Base-by-base conservation (phyloP, 202 grass and related monocot species). In the Saccharum hybrid region DNA sequence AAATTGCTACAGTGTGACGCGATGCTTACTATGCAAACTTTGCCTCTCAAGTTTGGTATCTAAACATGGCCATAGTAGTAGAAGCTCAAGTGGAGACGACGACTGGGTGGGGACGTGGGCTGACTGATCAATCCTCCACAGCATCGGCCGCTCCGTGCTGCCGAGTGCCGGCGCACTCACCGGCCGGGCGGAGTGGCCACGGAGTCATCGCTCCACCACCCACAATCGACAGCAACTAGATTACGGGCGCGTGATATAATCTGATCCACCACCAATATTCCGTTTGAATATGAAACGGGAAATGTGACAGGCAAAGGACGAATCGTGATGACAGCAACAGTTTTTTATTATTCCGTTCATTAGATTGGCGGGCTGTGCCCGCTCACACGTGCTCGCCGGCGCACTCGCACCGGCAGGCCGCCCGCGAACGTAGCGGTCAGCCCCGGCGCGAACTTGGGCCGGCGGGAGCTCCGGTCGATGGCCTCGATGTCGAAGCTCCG, bases 401-500 rank as follows among this genome's bases (percentile, higher is more conserved):
- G 85, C 12, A 97, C 90, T 0, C 74, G 82, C 49, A 90, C 94
- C 26, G 91, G 91, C 23, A 94, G 5, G 0, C 94, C 94, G 18
- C 91, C 91, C 19, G 70, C 81, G 66, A 96, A 83, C 42, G 83
- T 73, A 31, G 90, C 88, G 8, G 93, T 96, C 42, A 96, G 84
- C 12, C 93, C 88, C 2, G 83, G 86, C 21, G 81, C 84, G 80
- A 96, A 96, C 84, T 88, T 96, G 16, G 90, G 88, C 26, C 59
- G 63, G 8, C 10, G 76, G 21, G 83, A 83, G 75, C 84, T 90
- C n/a, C 78, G 85, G n/a, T 39, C 79, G 59, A 93, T 71, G 16
- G 89, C 63, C 69, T 93, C 86, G 75, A 93, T 71, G 82, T 96
- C 90, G 82, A 93, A 96, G 31, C 74, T 52, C 74, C 74, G 81